Base-by-base conservation (phyloP, 1,284 basidiomycete species). In the Vanrija sp. region DNA sequence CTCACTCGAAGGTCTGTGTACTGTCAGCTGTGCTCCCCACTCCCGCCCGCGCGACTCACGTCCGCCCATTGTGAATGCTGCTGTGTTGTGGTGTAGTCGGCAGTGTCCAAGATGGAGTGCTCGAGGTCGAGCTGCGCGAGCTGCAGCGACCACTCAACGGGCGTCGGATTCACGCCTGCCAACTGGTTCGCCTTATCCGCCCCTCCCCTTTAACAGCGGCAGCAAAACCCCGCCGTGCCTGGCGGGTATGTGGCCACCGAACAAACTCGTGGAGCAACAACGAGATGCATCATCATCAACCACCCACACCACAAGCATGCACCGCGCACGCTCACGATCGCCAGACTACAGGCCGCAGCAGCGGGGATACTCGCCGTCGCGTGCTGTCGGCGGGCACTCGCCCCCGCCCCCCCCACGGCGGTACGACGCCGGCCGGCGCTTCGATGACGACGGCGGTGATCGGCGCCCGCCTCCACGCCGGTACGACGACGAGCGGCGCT, bases 301-400 rank as follows among this genome's bases (percentile, higher is more conserved):
- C 19, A 40, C 54, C 56, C 47, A 12, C 54, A 46, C 42, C 51
- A 49, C 49, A 19, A 40, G 14, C 54, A 61, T 61, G 60, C 50
- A 51, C 48, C 38, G 55, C 12, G 38, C 49, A 29, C 51, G 62
- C 10, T 64, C 65, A 1, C 46, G 57, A 15, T 63, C 63, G 0
- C 58, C 58, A 26, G 55, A 63, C 19, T 62, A 58, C 40, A 44
- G 66, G 15, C 21, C 21, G 21, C 21, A 23, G 21, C n/a, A 23
- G 12, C 51, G 43, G 38, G 43, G 14, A 14, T 52, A 52, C 51
- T 52, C 51, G 26, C 51, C 51, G 2, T 52, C 51, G 9, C 45
- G 51, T 7, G 50, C 43, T 7, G 12, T 40, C 14, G 50, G 46
- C 7, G n/a, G 18, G 15, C 34, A n/a, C 25, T 15, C 42, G 10